A percentile compares a stretch with the other conserved stretches of the same genome.
Conservation (phyloP, 345 rosid species). For the Clarkia xantiana region DNA sequence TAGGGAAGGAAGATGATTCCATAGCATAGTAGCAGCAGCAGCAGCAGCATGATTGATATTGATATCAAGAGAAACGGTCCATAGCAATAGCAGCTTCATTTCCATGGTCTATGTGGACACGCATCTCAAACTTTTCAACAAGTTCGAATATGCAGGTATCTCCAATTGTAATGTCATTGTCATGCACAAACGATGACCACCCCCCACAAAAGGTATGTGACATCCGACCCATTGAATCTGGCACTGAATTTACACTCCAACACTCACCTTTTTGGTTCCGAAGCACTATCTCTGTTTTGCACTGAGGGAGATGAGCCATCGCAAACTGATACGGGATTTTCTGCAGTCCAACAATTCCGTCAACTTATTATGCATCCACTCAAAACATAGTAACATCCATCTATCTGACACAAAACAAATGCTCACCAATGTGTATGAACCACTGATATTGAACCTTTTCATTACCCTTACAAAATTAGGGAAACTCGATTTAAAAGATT, state of each 20-base stretch:
- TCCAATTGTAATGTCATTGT: conserved; percentile 33
- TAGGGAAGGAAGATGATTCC: no score
- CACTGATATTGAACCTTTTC: conserved; percentile 51
- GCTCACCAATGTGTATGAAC: conserved; percentile 47
- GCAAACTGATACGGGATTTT: conserved; percentile 50
- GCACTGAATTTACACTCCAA: conserved; percentile 56
- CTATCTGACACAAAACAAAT: not conserved
- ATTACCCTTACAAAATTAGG: conserved; percentile 47
- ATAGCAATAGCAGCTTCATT: conserved; percentile 7
- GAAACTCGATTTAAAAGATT: conserved; percentile 30
- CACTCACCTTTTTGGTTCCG: conserved; percentile 27
- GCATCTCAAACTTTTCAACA: conserved; percentile 33
- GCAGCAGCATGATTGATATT: no score
- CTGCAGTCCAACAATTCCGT: conserved; percentile 15
- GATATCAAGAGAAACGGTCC: no score
- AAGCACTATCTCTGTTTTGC: conserved; percentile 41
- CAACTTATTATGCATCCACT: conserved; percentile 1
- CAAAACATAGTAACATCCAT: not conserved
- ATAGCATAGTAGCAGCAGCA: no score
- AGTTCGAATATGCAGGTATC: conserved; percentile 57
- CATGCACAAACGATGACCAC: conserved; percentile 58
- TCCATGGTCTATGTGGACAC: conserved; percentile 35
- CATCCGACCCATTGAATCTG: conserved; percentile 41
- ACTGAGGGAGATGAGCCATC: conserved; percentile 33
- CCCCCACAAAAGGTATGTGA: conserved; percentile 50